Conservation (phyloP, 805 yeast genomes). For the Candida tibetensis region DNA sequence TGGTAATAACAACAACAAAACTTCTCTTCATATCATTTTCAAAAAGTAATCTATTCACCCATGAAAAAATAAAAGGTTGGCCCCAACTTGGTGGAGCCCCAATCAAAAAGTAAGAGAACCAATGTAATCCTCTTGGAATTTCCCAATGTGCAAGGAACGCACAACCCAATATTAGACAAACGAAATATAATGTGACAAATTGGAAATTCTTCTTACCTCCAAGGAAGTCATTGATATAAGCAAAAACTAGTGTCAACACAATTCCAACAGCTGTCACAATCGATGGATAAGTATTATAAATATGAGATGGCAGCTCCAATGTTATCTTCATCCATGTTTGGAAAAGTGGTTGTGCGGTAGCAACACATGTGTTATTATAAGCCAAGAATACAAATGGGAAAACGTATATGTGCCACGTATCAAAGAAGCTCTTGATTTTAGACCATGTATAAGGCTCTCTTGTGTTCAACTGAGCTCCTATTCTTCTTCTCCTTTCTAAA, state of each 20-base stretch:
- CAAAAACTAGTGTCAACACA: constrained; percentile 1
- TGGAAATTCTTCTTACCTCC: constrained; percentile 35
- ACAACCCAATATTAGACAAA: constrained; percentile 40
- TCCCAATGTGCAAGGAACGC: constrained; percentile 47
- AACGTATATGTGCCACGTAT: constrained; percentile 48
- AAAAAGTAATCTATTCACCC: constrained; percentile 50
- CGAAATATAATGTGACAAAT: constrained; percentile 37
- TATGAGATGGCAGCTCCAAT: constrained; percentile 23
- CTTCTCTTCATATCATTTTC: constrained; percentile 41
- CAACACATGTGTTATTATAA: constrained; percentile 34
- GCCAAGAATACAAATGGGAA: constrained; percentile 41
- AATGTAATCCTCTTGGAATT: constrained; percentile 47
- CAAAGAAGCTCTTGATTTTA: constrained; percentile 41
- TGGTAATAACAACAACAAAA: constrained; percentile 38
- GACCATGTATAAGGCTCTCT: constrained; percentile 39
- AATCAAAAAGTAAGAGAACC: constrained; percentile 48
- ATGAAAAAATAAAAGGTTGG: constrained; percentile 54
- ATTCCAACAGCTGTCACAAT: constrained; percentile 18
- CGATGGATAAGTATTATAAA: constrained; percentile 35
- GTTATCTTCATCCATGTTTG: constrained; percentile 35
- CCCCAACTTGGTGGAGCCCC: constrained; percentile 52
- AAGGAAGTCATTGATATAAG: constrained; percentile 27
- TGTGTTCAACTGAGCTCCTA: constrained; percentile 40
- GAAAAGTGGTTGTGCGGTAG: constrained; percentile 35
- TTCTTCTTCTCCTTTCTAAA: constrained; percentile 38